Evolutionary conservation across 2,329 filamentous ascomycete genomes (phyloP).

Genomic region (Fusarium subglutinans): DNA sequence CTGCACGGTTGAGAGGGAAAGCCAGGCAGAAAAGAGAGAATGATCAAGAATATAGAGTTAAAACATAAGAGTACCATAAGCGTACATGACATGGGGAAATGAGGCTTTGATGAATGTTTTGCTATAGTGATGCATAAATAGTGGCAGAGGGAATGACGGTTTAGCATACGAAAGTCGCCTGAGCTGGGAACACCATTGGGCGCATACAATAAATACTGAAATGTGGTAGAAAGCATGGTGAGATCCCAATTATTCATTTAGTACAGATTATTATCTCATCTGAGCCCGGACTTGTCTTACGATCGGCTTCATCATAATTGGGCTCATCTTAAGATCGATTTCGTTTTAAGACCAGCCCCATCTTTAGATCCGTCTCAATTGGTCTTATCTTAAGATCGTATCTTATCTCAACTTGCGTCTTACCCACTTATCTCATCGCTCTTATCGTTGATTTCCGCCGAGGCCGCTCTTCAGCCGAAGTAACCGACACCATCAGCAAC

Average conservation of each 20-base stretch:
- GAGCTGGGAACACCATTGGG: neutral
- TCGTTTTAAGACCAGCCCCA: too few species aligned
- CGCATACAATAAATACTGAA: too few species aligned
- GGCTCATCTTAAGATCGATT: neutral
- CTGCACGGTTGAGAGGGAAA: too few species aligned
- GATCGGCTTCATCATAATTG: too few species aligned
- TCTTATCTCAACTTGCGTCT: accelerated
- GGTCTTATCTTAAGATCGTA: too few species aligned
- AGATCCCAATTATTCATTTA: neutral
- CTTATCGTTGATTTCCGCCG: neutral
- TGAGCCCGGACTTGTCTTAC: too few species aligned
- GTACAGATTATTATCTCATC: neutral
- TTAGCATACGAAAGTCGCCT: neutral
- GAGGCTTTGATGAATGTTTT: neutral
- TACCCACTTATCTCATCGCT: neutral
- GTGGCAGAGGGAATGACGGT: accelerated
- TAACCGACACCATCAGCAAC: neutral
- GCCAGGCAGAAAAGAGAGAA: neutral
- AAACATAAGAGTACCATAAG: accelerated
- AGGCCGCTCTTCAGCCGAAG: neutral
- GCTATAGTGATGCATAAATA: neutral
- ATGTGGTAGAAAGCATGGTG: neutral
- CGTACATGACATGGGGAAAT: neutral
- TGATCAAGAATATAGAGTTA: accelerated
- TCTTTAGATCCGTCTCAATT: too few species aligned